Evolutionary conservation across 352 stramenopile genomes (phyloP).

Genomic region (Phytophthora sp.): DNA sequence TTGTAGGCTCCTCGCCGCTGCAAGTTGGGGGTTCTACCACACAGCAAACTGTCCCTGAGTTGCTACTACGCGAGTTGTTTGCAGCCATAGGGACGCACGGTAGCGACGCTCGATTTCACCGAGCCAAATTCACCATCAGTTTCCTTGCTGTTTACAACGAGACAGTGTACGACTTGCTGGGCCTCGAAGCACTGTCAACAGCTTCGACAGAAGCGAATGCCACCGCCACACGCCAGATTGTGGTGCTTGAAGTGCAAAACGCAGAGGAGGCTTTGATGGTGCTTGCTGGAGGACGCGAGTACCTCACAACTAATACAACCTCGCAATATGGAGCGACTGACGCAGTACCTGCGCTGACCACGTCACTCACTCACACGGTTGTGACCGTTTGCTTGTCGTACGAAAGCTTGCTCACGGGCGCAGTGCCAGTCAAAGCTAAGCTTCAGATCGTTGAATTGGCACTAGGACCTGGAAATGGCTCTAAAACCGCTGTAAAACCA

Average conservation of each 20-base stretch:
- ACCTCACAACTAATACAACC: conserved; percentile 38
- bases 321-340: conserved; percentile 28
- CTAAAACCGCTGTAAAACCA: conserved; percentile 7
- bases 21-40: conserved; percentile 7
- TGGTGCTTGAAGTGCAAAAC: conserved; percentile 77
- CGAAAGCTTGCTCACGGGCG: conserved; percentile 53
- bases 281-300: conserved; percentile 53
- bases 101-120: conserved; percentile 42
- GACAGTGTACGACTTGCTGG: conserved; percentile 94
- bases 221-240: conserved; percentile 35
- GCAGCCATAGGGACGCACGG: conserved; percentile 38
- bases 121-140: conserved; percentile 70
- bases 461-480: conserved; percentile 17
- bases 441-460: conserved; percentile 78
- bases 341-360: conserved; percentile 15
- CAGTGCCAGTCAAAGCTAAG: conserved; percentile 54
- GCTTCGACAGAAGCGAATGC: conserved; percentile 7
- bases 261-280: conserved; percentile 69
- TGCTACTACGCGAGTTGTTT: conserved; percentile 65
- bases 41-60: conserved; percentile 42
- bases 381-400: conserved; percentile 69
- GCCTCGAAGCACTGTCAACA: conserved; percentile 38
- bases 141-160: conserved; percentile 95
- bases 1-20: conserved; percentile 48
- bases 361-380: conserved; percentile 62